Conservation (phyloP, 768 basidiomycete genomes). For the Rhodotorula graminis region DNA sequence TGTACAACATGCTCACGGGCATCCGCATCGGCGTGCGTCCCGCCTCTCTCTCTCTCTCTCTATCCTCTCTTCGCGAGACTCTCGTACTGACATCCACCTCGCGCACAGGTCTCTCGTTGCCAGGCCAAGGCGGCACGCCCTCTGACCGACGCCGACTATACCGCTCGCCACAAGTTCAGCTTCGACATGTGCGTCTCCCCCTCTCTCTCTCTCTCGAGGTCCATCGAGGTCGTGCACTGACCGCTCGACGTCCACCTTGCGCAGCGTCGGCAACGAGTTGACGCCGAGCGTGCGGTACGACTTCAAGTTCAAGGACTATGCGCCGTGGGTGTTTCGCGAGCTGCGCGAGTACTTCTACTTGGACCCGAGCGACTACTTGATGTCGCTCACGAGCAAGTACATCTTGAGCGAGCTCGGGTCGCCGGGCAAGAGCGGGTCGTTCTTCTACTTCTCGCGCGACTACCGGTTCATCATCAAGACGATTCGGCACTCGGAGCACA, state of each 20-base stretch:
- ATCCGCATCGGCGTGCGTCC: slow-evolving; percentile 81
- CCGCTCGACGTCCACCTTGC: slow-evolving; percentile 10
- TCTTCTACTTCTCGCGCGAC: slow-evolving; percentile 98
- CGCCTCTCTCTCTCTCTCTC: neutral
- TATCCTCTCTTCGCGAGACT: neutral
- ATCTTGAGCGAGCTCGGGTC: slow-evolving; percentile 96
- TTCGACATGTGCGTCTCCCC: slow-evolving; percentile 76
- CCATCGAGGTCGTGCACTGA: neutral
- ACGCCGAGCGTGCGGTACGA: slow-evolving; percentile 98
- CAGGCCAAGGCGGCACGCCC: slow-evolving; percentile 89
- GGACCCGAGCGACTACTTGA: slow-evolving; percentile 94
- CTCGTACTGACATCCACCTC: too few species aligned
- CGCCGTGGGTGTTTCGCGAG: slow-evolving; percentile 94
- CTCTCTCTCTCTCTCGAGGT: neutral
- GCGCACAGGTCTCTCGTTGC: slow-evolving; percentile 76
- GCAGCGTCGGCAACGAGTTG: slow-evolving; percentile 89
- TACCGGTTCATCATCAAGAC: slow-evolving; percentile 99
- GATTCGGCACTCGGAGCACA: slow-evolving; percentile 88
- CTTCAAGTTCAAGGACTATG: slow-evolving; percentile 99
- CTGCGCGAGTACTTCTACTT: slow-evolving; percentile 90
- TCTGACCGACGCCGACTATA: slow-evolving; percentile 79
- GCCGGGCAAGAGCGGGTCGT: slow-evolving; percentile 95
- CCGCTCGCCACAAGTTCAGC: slow-evolving; percentile 84
- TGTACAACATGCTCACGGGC: slow-evolving; percentile 99
- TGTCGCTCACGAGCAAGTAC: slow-evolving; percentile 93